These are phyloP conservation scores for Alternaria burnsii DNA, from an alignment of 2,329 filamentous ascomycete species.

Conservation along the genomic window DNA sequence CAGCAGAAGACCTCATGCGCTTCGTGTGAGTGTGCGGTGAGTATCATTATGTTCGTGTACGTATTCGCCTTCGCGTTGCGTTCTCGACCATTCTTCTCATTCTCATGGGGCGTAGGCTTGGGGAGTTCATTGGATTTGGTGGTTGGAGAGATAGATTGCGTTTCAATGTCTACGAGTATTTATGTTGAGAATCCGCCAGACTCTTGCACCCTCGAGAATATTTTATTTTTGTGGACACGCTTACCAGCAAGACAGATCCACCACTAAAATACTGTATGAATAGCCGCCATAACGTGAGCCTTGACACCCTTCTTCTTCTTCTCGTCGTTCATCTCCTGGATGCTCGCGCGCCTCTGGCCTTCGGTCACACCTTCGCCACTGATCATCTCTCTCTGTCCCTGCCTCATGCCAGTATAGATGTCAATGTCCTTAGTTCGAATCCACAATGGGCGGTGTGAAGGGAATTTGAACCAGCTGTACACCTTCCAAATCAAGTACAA, in stretches of 20 bases:
- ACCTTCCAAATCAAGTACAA: conserved; percentile 60
- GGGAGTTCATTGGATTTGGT: too few species aligned
- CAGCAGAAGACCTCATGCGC: too few species aligned
- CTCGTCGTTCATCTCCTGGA: conserved; percentile 11
- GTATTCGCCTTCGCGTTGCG: too few species aligned
- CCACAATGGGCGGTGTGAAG: conserved; percentile 34
- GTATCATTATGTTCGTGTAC: too few species aligned
- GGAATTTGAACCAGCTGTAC: conserved; percentile 32
- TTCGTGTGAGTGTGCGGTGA: too few species aligned
- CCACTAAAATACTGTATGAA: neutral
- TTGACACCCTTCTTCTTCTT: conserved; percentile 12
- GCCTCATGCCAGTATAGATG: conserved; percentile 41
- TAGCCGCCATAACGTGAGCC: neutral
- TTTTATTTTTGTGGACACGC: neutral
- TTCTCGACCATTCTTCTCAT: too few species aligned
- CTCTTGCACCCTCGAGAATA: neutral
- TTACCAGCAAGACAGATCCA: neutral
- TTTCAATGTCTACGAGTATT: too few species aligned
- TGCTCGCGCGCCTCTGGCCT: conserved; percentile 13
- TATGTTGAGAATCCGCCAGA: neutral
- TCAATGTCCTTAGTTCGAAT: conserved; percentile 44
- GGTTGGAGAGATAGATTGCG: too few species aligned
- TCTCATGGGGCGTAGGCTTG: too few species aligned
- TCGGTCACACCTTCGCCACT: conserved; percentile 14
- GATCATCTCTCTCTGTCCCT: conserved; percentile 12